These are phyloP conservation scores for Diaporthe vaccinii DNA, from an alignment of 2,329 filamentous ascomycete genomes.

Conservation along the genomic window DNA sequence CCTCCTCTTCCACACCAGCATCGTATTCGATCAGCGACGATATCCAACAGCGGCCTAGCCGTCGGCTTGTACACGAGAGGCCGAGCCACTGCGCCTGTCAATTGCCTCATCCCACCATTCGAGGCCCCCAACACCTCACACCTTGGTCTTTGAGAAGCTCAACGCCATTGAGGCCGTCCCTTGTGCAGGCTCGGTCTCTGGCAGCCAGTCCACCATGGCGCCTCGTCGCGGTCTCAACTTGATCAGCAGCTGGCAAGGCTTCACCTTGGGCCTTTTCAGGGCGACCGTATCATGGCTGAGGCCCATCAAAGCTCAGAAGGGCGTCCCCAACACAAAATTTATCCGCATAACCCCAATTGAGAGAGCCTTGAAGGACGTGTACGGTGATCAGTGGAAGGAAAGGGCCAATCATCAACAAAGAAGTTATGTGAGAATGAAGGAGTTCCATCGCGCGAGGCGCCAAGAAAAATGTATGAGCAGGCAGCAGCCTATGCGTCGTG, in stretches of 20 bases:
- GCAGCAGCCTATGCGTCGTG: neutral
- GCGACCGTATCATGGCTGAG: neutral
- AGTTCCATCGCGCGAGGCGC: neutral
- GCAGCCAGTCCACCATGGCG: neutral
- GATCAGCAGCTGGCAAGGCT: neutral
- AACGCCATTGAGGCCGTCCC: neutral
- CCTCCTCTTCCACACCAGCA: neutral
- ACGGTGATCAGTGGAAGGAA: neutral
- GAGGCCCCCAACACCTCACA: neutral
- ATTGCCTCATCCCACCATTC: neutral
- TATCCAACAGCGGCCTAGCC: neutral
- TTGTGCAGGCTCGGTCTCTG: neutral
- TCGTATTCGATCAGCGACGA: conserved; percentile 5
- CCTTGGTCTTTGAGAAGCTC: neutral
- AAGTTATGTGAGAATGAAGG: neutral
- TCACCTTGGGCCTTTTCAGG: neutral
- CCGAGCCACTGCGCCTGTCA: neutral
- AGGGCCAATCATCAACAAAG: neutral
- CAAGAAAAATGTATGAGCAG: neutral
- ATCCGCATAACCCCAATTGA: neutral
- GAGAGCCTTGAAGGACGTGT: neutral
- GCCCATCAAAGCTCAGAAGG: neutral
- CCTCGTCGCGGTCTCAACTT: neutral
- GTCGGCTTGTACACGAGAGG: neutral
- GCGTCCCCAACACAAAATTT: too few relatives aligned